These are phyloP conservation scores for Podospora pseudopauciseta DNA, from an alignment of 495 filamentous ascomycete species.

Conservation along the genomic window DNA sequence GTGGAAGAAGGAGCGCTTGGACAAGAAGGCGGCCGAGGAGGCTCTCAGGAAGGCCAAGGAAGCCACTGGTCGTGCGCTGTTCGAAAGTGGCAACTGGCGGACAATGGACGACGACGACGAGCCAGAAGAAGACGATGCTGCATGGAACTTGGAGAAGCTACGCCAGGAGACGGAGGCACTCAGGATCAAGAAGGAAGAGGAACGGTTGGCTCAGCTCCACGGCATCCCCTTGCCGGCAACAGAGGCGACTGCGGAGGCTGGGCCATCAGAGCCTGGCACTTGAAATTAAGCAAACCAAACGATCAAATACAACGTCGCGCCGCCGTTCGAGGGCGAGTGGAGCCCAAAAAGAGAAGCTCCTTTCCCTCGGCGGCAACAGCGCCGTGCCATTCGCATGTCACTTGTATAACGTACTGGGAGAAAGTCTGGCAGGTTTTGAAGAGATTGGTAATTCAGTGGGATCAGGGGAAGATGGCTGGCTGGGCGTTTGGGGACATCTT, in stretches of 20 bases:
- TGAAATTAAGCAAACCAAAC: slow-evolving; percentile 17
- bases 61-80: slow-evolving; percentile 87
- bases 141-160: slow-evolving; percentile 76
- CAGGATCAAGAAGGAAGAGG: slow-evolving; percentile 59
- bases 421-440: background rate
- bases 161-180: slow-evolving; percentile 67
- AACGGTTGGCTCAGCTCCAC: slow-evolving; percentile 44
- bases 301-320: slow-evolving; percentile 19
- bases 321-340: slow-evolving; percentile 18
- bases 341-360: slow-evolving; percentile 22
- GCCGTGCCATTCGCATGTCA: slow-evolving; percentile 10
- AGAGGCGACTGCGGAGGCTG: slow-evolving; percentile 5
- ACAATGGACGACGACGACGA: slow-evolving; percentile 63
- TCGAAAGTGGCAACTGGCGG: slow-evolving; percentile 93
- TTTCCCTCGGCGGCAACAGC: slow-evolving; percentile 18
- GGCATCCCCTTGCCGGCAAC: slow-evolving; percentile 17
- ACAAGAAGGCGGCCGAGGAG: slow-evolving; percentile 93
- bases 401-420: background rate
- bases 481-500: background rate
- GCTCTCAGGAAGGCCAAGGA: slow-evolving; percentile 87
- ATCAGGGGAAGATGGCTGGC: background rate
- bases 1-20: slow-evolving; percentile 90
- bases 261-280: slow-evolving; percentile 19
- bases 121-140: slow-evolving; percentile 56
- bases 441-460: background rate